Base-by-base conservation (phyloP, 176 grass and related monocot species). In the Carex cristatella region DNA sequence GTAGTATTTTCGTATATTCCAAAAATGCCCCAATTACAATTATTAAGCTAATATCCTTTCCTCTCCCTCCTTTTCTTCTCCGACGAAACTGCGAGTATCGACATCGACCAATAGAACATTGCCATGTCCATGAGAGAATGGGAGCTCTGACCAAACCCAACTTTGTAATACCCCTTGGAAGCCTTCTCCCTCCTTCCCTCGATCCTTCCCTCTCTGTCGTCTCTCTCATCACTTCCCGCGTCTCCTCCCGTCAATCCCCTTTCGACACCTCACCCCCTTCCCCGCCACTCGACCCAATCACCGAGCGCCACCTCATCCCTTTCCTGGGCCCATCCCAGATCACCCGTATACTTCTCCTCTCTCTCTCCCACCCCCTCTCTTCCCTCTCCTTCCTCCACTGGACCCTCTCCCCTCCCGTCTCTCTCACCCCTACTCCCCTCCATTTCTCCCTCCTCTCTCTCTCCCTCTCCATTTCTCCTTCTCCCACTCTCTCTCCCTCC, bases 351-450 rank as follows among this genome's bases (percentile, higher is more conserved):
- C 86, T 97, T 31, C 94, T 94, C 10, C 92, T 87, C 59, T 86
- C 90, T 32, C 90, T 88, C 32, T 92, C 90, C 81, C 93, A 90
- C 64, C 95, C 89, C 66, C 92, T 94, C 76, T 79, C 84, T 7
- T 94, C 89, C 82, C 86, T 98, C 49, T 86, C 85, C 38, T 93
- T 97, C 88, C 85, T 91, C 85, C 60, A 92, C 53, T 82, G 59
- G 80, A 62, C 75, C 2, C 84, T 88, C 27, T 84, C 85, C 58
- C 90, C 85, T 16, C 85, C 85, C 64, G 37, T 90, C 54, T 77
- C 56, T 69, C 46, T 86, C 54, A 84, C 65, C 13, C 93, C 91
- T 0, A 62, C 88, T 12, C 86, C 92, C 9, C 68, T 87, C 59
- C 83, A 88, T 90, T 92, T 90, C 60, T 86, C 91, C 27, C 74